A percentile compares a stretch with the other conserved stretches of the same genome.
These are phyloP conservation scores for Leishmania aethiopica DNA, from an alignment of 208 protist genomes.

Conservation along the genomic window DNA sequence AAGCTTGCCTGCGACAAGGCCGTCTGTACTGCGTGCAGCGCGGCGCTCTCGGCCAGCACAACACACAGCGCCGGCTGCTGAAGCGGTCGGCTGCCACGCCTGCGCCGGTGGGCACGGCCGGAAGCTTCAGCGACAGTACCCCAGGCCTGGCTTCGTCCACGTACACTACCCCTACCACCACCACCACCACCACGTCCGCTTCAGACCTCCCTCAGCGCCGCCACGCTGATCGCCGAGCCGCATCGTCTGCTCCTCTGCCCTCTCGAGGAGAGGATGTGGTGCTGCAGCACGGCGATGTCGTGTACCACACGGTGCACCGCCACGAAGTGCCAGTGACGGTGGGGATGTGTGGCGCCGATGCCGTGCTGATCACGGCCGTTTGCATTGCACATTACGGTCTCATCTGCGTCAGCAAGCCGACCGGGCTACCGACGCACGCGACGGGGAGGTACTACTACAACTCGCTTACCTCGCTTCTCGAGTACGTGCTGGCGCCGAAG, in stretches of 20 bases:
- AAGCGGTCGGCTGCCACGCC: constrained; percentile 32
- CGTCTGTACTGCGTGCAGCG: constrained; percentile 54
- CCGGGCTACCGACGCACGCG: constrained; percentile 86
- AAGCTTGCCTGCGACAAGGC: constrained; percentile 73
- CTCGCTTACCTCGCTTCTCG: constrained; percentile 86
- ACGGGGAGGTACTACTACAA: constrained; percentile 94
- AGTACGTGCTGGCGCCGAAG: constrained; percentile 83
- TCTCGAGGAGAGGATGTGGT: constrained; percentile 17
- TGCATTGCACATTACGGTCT: constrained; percentile 67
- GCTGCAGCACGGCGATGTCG: constrained; percentile 77
- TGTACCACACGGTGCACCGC: constrained; percentile 92
- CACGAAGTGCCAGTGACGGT: constrained; percentile 93
- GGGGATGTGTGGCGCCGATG: constrained; percentile 58
- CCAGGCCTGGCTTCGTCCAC: background rate
- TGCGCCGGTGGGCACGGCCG: background rate
- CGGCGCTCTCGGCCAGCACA: constrained; percentile 20
- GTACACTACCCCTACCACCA: background rate
- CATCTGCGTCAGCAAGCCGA: constrained; percentile 71
- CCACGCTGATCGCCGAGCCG: background rate
- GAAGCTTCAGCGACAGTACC: background rate
- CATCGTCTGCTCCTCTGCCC: background rate
- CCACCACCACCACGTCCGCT: background rate
- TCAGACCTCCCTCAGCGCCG: background rate
- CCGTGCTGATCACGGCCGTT: constrained; percentile 53
- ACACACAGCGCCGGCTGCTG: constrained; percentile 44